Conservation (phyloP, 495 filamentous ascomycete genomes). For the Aspergillus conjunctus region DNA sequence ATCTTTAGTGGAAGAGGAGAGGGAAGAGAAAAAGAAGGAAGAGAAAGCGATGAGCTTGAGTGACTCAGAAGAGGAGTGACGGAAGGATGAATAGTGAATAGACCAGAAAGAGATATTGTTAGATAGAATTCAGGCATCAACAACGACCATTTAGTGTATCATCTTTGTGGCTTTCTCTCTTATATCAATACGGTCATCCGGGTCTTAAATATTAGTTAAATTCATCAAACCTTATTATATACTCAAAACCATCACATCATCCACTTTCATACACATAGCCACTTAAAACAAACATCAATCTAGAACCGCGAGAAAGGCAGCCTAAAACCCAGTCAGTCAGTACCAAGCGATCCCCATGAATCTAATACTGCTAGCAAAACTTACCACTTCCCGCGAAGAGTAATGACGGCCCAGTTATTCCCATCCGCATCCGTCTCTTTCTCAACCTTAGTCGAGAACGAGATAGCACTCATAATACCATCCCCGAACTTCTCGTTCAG, state of each 20-base stretch:
- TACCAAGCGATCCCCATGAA: background rate
- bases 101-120: no score
- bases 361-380: constrained; percentile 17
- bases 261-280: background rate
- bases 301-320: constrained; percentile 66
- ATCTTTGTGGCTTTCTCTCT: no score
- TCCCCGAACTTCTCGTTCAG: constrained; percentile 99
- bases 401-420: constrained; percentile 85
- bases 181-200: no score
- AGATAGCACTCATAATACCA: constrained; percentile 97
- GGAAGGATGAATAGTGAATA: no score
- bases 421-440: constrained; percentile 91
- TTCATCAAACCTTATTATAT: background rate
- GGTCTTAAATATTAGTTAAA: background rate
- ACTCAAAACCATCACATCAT: constrained; percentile 1
- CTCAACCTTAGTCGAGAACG: constrained; percentile 90
- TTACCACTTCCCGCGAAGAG: constrained; percentile 90
- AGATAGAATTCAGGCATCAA: no score
- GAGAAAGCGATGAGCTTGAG: no score
- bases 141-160: no score
- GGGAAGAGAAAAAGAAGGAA: no score
- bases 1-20: background rate
- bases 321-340: constrained; percentile 41
- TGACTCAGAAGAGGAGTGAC: no score
- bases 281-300: background rate